phyloP scores from a whole-genome alignment of 2,329 filamentous ascomycete species.

The Ophiostoma ulmi region DNA sequence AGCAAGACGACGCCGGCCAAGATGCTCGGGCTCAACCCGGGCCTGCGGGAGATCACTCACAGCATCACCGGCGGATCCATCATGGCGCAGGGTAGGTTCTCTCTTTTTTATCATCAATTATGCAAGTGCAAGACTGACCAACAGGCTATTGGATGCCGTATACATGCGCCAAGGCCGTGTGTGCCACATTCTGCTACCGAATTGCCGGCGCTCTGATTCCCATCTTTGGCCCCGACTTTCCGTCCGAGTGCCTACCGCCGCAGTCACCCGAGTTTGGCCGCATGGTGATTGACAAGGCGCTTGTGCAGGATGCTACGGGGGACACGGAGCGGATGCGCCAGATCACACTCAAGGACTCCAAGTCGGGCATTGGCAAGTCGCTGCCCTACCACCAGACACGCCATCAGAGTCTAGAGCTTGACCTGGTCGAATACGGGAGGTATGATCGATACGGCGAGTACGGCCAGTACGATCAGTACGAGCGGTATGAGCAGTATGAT shows the following conservation, averaged over 20 bases:
- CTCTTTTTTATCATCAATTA: not conserved
- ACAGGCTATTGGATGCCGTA: conserved; percentile 96
- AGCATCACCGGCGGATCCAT: conserved; percentile 93
- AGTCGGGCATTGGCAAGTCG: not conserved
- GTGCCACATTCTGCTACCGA: conserved; percentile 79
- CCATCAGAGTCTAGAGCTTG: not conserved
- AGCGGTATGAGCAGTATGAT: not conserved
- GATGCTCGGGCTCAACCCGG: conserved; percentile 70
- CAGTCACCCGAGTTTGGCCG: conserved; percentile 58
- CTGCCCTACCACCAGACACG: not conserved
- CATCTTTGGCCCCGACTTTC: conserved; percentile 81
- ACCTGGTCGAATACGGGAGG: not conserved
- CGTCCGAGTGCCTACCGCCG: conserved; percentile 61
- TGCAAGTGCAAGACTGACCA: not conserved
- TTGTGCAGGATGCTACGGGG: conserved; percentile 49
- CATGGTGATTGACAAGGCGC: conserved; percentile 59
- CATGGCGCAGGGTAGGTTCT: conserved; percentile 69
- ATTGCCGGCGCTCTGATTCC: conserved; percentile 85
- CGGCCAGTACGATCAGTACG: not conserved
- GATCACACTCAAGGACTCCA: conserved; percentile 13
- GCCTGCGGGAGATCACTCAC: conserved; percentile 82
- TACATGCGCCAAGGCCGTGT: conserved; percentile 76
- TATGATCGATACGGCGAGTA: not conserved
- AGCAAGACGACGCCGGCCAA: conserved; percentile 90
- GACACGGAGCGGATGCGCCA: conserved; percentile 44